These are phyloP conservation scores for Rhodofomes roseus DNA, from an alignment of 1,284 basidiomycete genomes.

Conservation along the genomic window DNA sequence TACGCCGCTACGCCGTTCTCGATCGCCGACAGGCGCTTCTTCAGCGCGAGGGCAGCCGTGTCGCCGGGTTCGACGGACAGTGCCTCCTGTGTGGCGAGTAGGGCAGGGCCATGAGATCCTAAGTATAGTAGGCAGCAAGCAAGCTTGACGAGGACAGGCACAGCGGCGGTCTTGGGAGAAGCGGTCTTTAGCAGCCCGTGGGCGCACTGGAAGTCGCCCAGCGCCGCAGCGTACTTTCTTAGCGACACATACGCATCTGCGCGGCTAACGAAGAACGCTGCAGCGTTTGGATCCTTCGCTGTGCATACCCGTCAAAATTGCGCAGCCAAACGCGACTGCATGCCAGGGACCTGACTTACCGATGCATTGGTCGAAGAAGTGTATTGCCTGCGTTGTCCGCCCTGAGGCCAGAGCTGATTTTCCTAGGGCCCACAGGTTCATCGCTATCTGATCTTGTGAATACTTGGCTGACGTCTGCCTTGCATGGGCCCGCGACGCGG, in stretches of 20 bases:
- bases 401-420: not conserved
- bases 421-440: not conserved
- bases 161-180: not conserved
- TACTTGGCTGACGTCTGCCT: not conserved
- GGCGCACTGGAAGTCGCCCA: not conserved
- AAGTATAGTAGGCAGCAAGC: conserved; percentile 16
- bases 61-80: conserved; percentile 9
- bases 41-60: conserved; percentile 6
- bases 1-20: conserved; percentile 12
- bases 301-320: not conserved
- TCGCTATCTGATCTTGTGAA: not conserved
- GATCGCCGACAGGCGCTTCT: conserved; percentile 7
- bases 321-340: no score
- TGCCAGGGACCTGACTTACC: not conserved
- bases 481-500: no score
- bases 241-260: not conserved
- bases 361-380: not conserved
- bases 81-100: conserved; percentile 11
- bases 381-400: not conserved
- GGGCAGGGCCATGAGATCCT: conserved; percentile 9
- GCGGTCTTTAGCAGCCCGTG: not conserved
- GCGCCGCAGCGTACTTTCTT: not conserved
- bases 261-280: not conserved
- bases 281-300: not conserved
- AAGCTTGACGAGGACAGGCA: not conserved